Conservation (phyloP, 495 filamentous ascomycete species). For the Podospora conica region DNA sequence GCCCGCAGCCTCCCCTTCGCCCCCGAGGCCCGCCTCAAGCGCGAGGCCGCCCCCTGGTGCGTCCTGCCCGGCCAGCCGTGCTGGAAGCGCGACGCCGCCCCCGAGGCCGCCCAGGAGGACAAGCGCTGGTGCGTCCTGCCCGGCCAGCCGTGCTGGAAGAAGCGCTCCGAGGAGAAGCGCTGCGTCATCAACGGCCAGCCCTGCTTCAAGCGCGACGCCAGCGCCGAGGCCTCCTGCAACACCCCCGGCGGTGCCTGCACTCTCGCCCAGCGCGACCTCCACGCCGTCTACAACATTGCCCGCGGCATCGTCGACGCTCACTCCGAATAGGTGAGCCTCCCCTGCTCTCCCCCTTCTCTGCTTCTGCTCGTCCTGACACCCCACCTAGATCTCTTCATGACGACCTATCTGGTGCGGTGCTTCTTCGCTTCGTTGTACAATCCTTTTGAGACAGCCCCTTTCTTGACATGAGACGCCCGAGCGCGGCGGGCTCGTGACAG, state of each 20-base stretch:
- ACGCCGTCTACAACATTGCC: constrained; percentile 29
- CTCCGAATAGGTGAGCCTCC: constrained; percentile 16
- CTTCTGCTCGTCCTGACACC: neutral
- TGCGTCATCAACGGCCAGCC: constrained; percentile 25
- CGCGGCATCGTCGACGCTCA: constrained; percentile 26
- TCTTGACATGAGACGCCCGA: neutral
- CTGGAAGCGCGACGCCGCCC: constrained; percentile 20
- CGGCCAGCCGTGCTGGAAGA: constrained; percentile 34
- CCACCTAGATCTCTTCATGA: neutral
- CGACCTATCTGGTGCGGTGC: neutral
- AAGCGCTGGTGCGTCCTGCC: constrained; percentile 21
- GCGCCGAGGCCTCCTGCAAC: constrained; percentile 23
- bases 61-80: constrained; percentile 28
- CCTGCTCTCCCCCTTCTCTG: neutral
- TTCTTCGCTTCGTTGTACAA: neutral
- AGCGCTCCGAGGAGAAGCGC: constrained; percentile 22
- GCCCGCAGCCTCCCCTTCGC: constrained; percentile 14
- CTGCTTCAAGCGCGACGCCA: constrained; percentile 27
- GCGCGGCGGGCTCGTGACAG: neutral
- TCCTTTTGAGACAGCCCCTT: neutral
- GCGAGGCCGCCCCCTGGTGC: constrained; percentile 23
- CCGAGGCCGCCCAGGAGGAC: constrained; percentile 21
- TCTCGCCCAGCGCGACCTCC: constrained; percentile 32
- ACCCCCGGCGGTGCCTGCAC: constrained; percentile 26
- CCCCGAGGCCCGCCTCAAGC: constrained; percentile 21